Conservation (phyloP, 179 eudicot genomes). For the Spinacia oleracea region DNA sequence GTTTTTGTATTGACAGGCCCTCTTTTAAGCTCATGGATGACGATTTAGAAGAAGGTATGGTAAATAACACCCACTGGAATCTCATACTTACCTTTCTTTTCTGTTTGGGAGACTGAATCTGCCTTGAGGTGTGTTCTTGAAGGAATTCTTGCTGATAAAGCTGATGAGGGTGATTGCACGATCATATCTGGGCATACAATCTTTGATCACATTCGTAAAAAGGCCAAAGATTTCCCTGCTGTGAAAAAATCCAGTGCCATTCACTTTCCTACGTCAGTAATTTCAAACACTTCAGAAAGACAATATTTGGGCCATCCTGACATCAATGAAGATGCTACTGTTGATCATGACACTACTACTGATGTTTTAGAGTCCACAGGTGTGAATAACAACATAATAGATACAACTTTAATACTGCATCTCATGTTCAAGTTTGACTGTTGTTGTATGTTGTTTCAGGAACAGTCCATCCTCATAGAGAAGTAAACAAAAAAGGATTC, state of each 20-base stretch:
- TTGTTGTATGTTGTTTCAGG: conserved; percentile 34
- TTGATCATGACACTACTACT: conserved; percentile 26
- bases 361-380: conserved; percentile 35
- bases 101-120: conserved; percentile 21
- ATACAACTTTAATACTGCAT: not conserved
- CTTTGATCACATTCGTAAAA: conserved; percentile 49
- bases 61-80: conserved; percentile 6
- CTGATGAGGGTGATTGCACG: conserved; percentile 39
- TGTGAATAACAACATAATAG: conserved; percentile 1
- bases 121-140: conserved; percentile 15
- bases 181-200: conserved; percentile 36
- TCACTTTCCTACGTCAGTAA: conserved; percentile 46
- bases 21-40: conserved; percentile 80
- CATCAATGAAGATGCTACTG: conserved; percentile 24
- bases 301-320: conserved; percentile 23
- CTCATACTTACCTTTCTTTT: conserved; percentile 14
- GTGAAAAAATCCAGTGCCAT: conserved; percentile 42
- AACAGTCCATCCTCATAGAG: conserved; percentile 29
- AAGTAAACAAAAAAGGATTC: conserved; percentile 43
- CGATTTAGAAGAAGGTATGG: conserved; percentile 67
- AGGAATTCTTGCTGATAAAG: conserved; percentile 29
- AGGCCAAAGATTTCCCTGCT: conserved; percentile 46
- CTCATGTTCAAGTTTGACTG: not conserved
- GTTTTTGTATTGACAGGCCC: conserved; percentile 58
- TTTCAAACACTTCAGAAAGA: conserved; percentile 33